phyloP scores from a whole-genome alignment of 1,139 yeast genomes.

The Sugiyamaella grinbergsii region DNA sequence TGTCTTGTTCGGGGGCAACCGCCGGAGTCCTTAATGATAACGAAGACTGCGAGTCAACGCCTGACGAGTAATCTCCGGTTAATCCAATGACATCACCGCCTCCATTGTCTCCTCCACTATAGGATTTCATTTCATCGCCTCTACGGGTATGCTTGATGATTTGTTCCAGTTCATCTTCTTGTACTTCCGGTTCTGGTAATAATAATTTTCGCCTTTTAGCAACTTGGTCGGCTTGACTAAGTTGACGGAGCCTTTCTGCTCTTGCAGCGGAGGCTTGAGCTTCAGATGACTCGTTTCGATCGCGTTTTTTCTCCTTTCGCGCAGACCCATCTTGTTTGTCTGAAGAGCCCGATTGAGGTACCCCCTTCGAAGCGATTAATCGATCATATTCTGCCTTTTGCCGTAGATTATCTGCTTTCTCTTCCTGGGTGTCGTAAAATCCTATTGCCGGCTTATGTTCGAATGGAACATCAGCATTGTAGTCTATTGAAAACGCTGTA shows the following conservation, averaged over 20 bases:
- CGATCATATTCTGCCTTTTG: slow-evolving; percentile 51
- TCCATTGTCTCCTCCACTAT: slow-evolving; percentile 23
- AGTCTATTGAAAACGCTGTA: slow-evolving; percentile 55
- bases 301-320: slow-evolving; percentile 39
- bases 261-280: slow-evolving; percentile 44
- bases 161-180: slow-evolving; percentile 42
- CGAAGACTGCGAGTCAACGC: slow-evolving; percentile 13
- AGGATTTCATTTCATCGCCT: slow-evolving; percentile 29
- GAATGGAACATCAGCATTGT: slow-evolving; percentile 79
- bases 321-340: slow-evolving; percentile 35
- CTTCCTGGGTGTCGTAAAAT: slow-evolving; percentile 66
- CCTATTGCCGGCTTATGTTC: slow-evolving; percentile 75
- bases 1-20: slow-evolving; percentile 30
- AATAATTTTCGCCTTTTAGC: slow-evolving; percentile 57
- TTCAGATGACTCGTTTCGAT: slow-evolving; percentile 23
- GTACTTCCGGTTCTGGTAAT: slow-evolving; percentile 55
- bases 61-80: slow-evolving; percentile 19
- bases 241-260: slow-evolving; percentile 42
- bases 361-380: slow-evolving; percentile 53
- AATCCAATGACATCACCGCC: slow-evolving; percentile 28
- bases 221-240: slow-evolving; percentile 45
- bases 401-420: slow-evolving; percentile 47
- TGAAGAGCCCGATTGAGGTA: slow-evolving; percentile 48
- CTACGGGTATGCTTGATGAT: slow-evolving; percentile 39
- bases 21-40: slow-evolving; percentile 5